phyloP scores from a whole-genome alignment of 345 rosid genomes.

The Eucalyptus albens region DNA sequence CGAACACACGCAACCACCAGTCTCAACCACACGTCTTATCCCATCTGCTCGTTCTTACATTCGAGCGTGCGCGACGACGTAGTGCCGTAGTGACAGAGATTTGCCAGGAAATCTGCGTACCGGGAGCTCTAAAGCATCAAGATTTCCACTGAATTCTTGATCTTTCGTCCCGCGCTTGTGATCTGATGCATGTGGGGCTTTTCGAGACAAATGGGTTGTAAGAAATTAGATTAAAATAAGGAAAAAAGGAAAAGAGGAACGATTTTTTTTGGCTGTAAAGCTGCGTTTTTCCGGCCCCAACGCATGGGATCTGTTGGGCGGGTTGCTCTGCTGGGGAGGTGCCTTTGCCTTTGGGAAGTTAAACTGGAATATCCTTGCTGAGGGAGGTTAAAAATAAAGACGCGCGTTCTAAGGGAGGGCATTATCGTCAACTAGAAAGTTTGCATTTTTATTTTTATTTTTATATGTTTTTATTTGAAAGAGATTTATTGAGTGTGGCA shows the following conservation, averaged over 20 bases:
- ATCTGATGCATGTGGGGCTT: neutral
- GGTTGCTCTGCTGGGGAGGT: neutral
- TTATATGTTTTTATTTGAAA: rapidly evolving
- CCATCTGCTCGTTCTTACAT: neutral
- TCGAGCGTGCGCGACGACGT: neutral
- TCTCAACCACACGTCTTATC: neutral
- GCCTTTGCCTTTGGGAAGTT: neutral
- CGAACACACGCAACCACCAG: neutral
- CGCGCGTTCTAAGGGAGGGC: neutral
- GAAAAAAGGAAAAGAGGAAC: neutral
- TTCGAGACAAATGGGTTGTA: neutral
- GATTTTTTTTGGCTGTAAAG: neutral
- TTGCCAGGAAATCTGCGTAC: neutral
- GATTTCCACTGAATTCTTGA: neutral
- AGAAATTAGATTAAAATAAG: neutral
- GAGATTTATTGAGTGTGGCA: neutral
- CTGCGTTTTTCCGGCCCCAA: neutral
- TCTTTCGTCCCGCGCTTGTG: neutral
- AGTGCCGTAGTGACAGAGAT: neutral
- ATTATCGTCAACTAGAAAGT: neutral
- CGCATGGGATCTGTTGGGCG: neutral
- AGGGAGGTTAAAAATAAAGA: neutral
- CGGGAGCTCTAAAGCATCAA: neutral
- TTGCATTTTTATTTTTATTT: neutral
- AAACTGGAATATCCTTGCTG: neutral